phyloP scores from a whole-genome alignment of 169 alveolate genomes.

The Blepharisma undulans region DNA sequence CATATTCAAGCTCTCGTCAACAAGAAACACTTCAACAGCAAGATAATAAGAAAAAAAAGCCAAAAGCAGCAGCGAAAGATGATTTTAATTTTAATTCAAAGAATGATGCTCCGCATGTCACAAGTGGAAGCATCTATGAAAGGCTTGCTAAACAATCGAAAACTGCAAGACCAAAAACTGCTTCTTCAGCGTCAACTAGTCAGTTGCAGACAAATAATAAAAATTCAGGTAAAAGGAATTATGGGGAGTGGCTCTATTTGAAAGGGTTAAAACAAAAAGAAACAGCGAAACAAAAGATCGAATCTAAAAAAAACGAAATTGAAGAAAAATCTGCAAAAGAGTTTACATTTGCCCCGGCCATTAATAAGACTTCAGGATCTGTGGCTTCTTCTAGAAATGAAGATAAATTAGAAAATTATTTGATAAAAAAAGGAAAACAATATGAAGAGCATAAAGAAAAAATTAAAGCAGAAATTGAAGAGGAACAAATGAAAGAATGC shows the following conservation, averaged over 20 bases:
- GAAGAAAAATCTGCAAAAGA: background rate
- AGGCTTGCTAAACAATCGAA: background rate
- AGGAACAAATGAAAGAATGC: slow-evolving; percentile 2
- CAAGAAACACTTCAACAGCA: background rate
- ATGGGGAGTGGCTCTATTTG: slow-evolving; percentile 19
- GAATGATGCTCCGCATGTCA: background rate
- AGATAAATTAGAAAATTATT: background rate
- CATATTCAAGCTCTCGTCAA: background rate
- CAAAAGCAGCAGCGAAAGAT: background rate
- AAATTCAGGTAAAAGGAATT: background rate
- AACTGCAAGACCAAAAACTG: background rate
- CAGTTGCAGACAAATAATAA: background rate
- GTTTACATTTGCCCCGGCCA: background rate
- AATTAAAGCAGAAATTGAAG: background rate
- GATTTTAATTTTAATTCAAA: background rate
- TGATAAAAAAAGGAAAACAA: background rate
- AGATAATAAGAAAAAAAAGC: background rate
- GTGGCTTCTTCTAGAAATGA: background rate
- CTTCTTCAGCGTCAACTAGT: background rate
- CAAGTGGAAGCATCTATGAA: background rate
- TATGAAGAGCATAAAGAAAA: background rate
- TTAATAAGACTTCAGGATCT: background rate
- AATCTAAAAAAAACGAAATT: background rate
- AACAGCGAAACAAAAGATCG: background rate
- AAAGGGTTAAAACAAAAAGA: background rate